A percentile compares a stretch with the other conserved stretches of the same genome.
phyloP scores from a whole-genome alignment of 306 rosid genomes.

The Abrus pulchellus region DNA sequence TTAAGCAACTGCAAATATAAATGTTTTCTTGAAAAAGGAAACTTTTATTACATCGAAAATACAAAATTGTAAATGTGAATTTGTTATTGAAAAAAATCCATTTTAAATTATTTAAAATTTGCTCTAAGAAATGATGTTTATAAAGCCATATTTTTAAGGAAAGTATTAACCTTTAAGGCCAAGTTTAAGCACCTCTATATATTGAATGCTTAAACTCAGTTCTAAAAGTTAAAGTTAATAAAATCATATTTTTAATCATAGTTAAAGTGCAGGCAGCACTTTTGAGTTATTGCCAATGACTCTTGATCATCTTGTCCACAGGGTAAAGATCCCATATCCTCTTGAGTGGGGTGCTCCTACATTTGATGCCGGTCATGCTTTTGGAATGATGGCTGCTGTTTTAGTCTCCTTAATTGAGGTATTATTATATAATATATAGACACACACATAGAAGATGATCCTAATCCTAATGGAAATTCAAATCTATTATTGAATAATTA shows the following conservation, averaged over 20 bases:
- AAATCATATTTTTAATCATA: neutral
- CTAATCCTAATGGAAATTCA: neutral
- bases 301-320: conserved; percentile 51
- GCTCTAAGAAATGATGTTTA: too few relatives aligned
- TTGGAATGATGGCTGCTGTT: conserved; percentile 98
- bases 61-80: too few relatives aligned
- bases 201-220: too few relatives aligned
- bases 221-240: too few relatives aligned
- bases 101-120: too few relatives aligned
- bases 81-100: too few relatives aligned
- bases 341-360: conserved; percentile 99
- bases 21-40: too few relatives aligned
- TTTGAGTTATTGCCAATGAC: conserved; percentile 34
- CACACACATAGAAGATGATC: neutral
- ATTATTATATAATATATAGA: neutral
- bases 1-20: too few relatives aligned
- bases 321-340: conserved; percentile 98
- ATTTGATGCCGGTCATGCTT: conserved; percentile 91
- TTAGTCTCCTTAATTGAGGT: conserved; percentile 98
- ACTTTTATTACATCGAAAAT: too few relatives aligned
- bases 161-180: too few relatives aligned
- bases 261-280: neutral
- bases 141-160: too few relatives aligned
- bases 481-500: conserved; percentile 8
- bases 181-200: too few relatives aligned